Evolutionary conservation across 495 filamentous ascomycete genomes (phyloP), one percentile per base, ranked within the genome.

Genomic region (Sabuloglossum arenarium): DNA sequence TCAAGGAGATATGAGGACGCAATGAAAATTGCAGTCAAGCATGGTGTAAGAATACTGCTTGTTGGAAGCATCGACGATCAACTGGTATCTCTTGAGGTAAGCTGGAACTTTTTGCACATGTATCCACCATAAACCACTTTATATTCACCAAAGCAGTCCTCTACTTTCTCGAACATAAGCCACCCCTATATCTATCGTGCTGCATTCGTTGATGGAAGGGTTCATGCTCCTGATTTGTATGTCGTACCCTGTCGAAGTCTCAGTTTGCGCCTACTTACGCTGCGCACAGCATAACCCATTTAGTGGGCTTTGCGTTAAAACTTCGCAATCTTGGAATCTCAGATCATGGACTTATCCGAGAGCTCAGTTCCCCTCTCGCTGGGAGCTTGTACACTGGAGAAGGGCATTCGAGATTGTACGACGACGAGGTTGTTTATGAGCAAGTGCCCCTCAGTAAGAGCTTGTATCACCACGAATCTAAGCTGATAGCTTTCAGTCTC

Each of bases 1-100:
- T 90, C 86, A 12, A 81, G 84, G 63, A 76, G 84, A 62, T 93
- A 95, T 58, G 79, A 84, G 59, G 72, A 81, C 45, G 79, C 86
- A 0, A 68, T 96, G 11, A 79, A 82, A 61, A 74, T 75, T 8
- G 79, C 79, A 28, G 71, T 98, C 19, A 72, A 73, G 42, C 84
- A 85, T 65, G 87, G 89, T 21, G 84, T 86, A 14, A 81, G 86
- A 39, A 77, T 96, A 53, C 80, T 86, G 1, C 89, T 85, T 66
- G 71, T 91, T 60, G 90, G 90, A 32, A 94, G 88, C 64, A 91
- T 97, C 54, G 91, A 98, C 65, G 91, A 98, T 68, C 91, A 98
- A 67, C 73, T 98, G 12, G 89, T 98, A 29, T 90, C 88, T 14
- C 66, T 95, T 54, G 88, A 95, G 74, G 81, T 85, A 65, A 63